Evolutionary conservation across 1,284 basidiomycete species (phyloP).

Genomic region (Pterulicium gracile): DNA sequence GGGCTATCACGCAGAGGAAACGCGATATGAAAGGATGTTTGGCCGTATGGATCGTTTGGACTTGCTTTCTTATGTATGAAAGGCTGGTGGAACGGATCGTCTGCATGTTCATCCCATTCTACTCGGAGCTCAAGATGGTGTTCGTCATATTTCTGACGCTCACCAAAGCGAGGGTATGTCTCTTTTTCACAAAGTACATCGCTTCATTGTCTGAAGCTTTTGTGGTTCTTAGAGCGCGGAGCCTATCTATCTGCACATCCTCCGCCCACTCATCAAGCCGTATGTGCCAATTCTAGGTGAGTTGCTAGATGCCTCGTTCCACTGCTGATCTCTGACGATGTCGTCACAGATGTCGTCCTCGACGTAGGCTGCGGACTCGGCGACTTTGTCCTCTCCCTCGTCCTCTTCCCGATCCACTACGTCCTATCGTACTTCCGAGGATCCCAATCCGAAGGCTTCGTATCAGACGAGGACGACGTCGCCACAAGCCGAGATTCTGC

Average conservation of each 20-base stretch:
- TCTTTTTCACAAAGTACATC: conserved; percentile 4
- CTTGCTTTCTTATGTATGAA: conserved; percentile 46
- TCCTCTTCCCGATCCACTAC: conserved; percentile 41
- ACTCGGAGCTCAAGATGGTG: conserved; percentile 66
- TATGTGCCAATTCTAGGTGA: conserved; percentile 45
- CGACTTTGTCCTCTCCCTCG: conserved; percentile 50
- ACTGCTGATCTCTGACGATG: background rate
- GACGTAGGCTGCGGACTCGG: conserved; percentile 47
- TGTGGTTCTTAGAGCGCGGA: conserved; percentile 58
- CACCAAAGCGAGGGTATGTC: conserved; percentile 60
- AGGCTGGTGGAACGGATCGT: conserved; percentile 48
- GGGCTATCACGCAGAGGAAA: conserved; percentile 63
- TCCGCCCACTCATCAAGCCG: conserved; percentile 62
- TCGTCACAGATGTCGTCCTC: conserved; percentile 32
- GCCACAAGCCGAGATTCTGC: no score
- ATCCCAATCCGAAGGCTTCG: no score
- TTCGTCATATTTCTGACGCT: conserved; percentile 60
- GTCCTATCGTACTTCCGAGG: conserved; percentile 33
- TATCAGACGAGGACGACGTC: no score
- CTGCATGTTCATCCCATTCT: conserved; percentile 65
- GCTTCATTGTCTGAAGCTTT: conserved; percentile 8
- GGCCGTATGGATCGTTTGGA: conserved; percentile 77
- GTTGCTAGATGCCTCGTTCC: background rate
- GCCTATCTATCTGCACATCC: conserved; percentile 63
- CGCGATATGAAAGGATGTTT: conserved; percentile 74